phyloP scores from a whole-genome alignment of 371 early-diverging fungal species.

The Blakeslea trispora region DNA sequence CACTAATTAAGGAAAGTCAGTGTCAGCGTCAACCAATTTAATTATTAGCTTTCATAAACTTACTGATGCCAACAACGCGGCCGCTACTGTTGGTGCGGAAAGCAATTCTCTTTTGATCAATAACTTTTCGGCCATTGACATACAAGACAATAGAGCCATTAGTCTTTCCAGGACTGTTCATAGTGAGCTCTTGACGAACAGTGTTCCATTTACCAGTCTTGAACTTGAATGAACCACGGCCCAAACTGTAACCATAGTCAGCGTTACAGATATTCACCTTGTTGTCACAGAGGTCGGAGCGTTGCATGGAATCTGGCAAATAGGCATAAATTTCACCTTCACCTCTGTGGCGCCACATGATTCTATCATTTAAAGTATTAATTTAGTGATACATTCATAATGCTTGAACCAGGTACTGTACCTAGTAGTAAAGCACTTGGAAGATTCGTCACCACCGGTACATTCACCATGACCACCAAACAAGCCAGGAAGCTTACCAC shows the following conservation, averaged over 20 bases:
- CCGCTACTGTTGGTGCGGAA: conserved; percentile 16
- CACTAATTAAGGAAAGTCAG: conserved; percentile 13
- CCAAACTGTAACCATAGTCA: conserved; percentile 64
- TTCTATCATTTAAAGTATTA: conserved; percentile 24
- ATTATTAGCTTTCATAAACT: conserved; percentile 25
- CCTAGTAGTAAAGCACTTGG: conserved; percentile 61
- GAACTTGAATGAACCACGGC: conserved; percentile 59
- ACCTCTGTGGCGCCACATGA: conserved; percentile 65
- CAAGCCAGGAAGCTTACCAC: conserved; percentile 61
- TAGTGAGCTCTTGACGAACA: conserved; percentile 54
- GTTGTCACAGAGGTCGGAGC: conserved; percentile 41
- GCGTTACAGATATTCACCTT: conserved; percentile 57
- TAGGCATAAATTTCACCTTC: conserved; percentile 68
- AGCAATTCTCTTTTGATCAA: conserved; percentile 8
- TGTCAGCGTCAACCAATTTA: conserved; percentile 3
- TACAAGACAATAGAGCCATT: conserved; percentile 50
- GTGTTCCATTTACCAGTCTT: conserved; percentile 57
- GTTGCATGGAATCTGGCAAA: conserved; percentile 50
- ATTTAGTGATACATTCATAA: conserved; percentile 8
- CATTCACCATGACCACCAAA: conserved; percentile 57
- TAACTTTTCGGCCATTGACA: conserved; percentile 7
- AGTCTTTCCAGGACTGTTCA: conserved; percentile 56
- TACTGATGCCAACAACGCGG: conserved; percentile 27
- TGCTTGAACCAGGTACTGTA: conserved; percentile 5
- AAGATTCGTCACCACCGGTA: conserved; percentile 58